Conservation (phyloP, 2,329 filamentous ascomycete species). For the Sporothrix sp. region DNA sequence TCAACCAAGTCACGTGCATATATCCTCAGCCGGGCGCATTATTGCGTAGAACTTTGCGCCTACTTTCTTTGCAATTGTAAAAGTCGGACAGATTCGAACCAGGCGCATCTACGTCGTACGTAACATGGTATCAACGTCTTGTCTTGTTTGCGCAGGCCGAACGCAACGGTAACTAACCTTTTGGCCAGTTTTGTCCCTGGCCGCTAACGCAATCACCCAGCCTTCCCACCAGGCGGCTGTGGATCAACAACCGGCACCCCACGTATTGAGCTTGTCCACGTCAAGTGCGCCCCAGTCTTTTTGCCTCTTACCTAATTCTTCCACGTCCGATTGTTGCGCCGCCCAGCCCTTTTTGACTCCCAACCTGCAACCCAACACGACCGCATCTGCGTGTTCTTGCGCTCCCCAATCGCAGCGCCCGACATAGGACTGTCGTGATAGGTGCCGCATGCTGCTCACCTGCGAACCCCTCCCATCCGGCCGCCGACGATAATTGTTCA, state of each 20-base stretch:
- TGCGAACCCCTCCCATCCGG: background rate
- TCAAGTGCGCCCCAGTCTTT: slow-evolving; percentile 2
- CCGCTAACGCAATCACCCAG: background rate
- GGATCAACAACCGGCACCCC: slow-evolving; percentile 14
- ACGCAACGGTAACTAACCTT: background rate
- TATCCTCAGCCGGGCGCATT: no score
- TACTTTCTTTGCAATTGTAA: no score
- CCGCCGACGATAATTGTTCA: background rate
- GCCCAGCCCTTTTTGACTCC: background rate
- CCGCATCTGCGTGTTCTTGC: background rate
- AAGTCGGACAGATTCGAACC: no score
- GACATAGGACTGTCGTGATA: slow-evolving; percentile 8
- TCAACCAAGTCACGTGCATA: no score
- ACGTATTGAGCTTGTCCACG: slow-evolving; percentile 13
- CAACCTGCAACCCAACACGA: slow-evolving; percentile 5
- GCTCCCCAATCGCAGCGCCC: slow-evolving; percentile 7
- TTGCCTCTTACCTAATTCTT: background rate
- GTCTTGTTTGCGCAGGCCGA: no score
- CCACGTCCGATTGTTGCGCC: background rate
- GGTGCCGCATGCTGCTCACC: slow-evolving; percentile 3
- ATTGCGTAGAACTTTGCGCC: no score
- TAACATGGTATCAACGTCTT: no score
- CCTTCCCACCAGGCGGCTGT: background rate
- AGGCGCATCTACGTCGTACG: no score
- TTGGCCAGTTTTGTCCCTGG: background rate